A percentile compares a stretch with the other conserved stretches of the same genome.
phyloP scores from a whole-genome alignment of 306 rosid species.

The Styphnolobium japonicum region DNA sequence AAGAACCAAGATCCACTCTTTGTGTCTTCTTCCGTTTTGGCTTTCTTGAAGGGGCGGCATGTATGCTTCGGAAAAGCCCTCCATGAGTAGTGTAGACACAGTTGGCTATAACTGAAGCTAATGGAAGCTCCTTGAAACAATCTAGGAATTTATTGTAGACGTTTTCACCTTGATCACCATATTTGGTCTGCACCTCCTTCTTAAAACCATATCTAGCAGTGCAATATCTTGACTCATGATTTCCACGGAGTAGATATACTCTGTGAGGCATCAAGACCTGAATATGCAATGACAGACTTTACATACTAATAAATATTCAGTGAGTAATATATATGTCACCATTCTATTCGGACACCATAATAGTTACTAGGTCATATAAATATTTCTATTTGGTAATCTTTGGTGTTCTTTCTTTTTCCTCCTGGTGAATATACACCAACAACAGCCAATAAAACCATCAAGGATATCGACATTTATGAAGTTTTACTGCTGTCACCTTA shows the following conservation, averaged over 20 bases:
- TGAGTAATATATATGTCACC: neutral
- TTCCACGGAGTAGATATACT: constrained; percentile 88
- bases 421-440: neutral
- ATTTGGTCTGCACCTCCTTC: constrained; percentile 70
- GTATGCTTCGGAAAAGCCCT: constrained; percentile 75
- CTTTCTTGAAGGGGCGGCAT: constrained; percentile 37
- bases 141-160: constrained; percentile 69
- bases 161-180: constrained; percentile 62
- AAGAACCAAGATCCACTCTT: constrained; percentile 66
- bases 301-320: neutral
- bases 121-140: constrained; percentile 86
- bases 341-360: neutral
- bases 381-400: constrained; percentile 2
- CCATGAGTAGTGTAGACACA: constrained; percentile 84
- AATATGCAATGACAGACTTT: constrained; percentile 22
- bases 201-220: constrained; percentile 68
- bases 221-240: constrained; percentile 73
- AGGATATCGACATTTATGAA: neutral
- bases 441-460: neutral
- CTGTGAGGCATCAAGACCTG: constrained; percentile 89
- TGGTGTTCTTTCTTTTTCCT: neutral
- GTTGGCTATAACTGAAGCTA: constrained; percentile 75
- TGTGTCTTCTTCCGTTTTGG: constrained; percentile 52
- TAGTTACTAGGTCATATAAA: constrained; percentile 10
- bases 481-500: constrained; percentile 33